phyloP scores from a whole-genome alignment of 1,284 basidiomycete species.

The Stygiomarasmius scandens region DNA sequence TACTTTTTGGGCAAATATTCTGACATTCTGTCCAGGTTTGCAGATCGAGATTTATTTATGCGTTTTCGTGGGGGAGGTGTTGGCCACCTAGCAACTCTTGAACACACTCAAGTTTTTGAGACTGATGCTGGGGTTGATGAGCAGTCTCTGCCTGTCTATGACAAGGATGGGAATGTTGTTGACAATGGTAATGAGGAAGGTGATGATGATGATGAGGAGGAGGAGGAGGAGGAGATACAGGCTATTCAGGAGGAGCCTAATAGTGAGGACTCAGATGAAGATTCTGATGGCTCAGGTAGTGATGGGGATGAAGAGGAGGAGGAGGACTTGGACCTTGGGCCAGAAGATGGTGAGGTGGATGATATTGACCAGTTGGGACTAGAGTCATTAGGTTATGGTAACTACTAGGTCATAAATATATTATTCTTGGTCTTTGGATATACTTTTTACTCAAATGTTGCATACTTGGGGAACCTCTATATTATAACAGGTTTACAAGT shows the following conservation, averaged over 20 bases:
- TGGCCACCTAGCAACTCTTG: constrained; percentile 8
- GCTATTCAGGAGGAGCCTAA: neutral
- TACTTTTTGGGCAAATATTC: neutral
- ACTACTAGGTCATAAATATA: neutral
- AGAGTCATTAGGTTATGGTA: neutral
- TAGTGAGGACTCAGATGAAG: no score
- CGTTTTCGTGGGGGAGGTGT: constrained; percentile 12
- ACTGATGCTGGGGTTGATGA: neutral
- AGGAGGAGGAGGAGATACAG: neutral
- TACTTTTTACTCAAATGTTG: no score
- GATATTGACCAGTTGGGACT: neutral
- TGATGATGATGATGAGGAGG: neutral
- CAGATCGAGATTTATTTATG: constrained; percentile 13
- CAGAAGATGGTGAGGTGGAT: neutral
- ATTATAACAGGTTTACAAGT: neutral
- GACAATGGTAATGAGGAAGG: neutral
- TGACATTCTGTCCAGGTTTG: neutral
- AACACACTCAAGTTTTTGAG: neutral
- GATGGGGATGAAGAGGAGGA: neutral
- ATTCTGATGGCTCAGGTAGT: neutral
- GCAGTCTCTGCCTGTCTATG: neutral
- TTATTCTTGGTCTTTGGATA: neutral
- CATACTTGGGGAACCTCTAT: no score
- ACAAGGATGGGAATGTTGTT: constrained; percentile 3
- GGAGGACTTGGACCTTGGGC: neutral